Base-by-base conservation (phyloP, 129 eudicot genomes). In the Artemisia tridentata region DNA sequence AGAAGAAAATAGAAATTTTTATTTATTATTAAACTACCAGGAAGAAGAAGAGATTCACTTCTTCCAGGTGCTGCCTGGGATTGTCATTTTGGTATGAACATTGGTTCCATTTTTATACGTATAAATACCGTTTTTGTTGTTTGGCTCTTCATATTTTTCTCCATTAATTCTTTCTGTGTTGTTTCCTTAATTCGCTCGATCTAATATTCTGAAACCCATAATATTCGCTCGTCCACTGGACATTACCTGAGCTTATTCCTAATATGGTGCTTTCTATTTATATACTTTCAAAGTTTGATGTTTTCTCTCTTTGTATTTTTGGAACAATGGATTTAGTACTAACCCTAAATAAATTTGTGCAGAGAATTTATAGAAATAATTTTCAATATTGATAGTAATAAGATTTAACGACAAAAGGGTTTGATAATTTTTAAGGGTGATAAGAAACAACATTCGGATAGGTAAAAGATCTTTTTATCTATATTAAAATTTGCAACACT, bases 21-120 rank as follows among this genome's bases (percentile, higher is more conserved):
- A 11, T 21, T 65, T 7, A 43, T 66, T 21, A 34, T 45, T 14
- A 56, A 55, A 64, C 48, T 56, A 78, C 81, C 81, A 29, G 81
- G 81, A 78, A 78, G 81, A 78, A 78, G 81, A 78, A 63, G 76
- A 25, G 76, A 25, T 64, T 16, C 29, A 34, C 81, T 78, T 78
- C 81, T 77, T 78, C 81, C 81, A 56, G 81, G 81, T 78, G 81
- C 81, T 78, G 65, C 77, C 81, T 52, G 81, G 81, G 81, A 78
- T 78, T 78, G 81, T 78, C 56, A 64, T 53, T 63, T 7, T 21
- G 31, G 11, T 63, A 55, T 45, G 68, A 71, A 64, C 25, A 27
- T 23, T 3, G 43, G 31, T 63, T 67, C 49, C 3, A 19, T 63
- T 63, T 71, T 71, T 78, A 78, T 78, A 78, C 72, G 27, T 67